phyloP scores from a whole-genome alignment of 164 flowering plant species.

The Buxus sempervirens region DNA sequence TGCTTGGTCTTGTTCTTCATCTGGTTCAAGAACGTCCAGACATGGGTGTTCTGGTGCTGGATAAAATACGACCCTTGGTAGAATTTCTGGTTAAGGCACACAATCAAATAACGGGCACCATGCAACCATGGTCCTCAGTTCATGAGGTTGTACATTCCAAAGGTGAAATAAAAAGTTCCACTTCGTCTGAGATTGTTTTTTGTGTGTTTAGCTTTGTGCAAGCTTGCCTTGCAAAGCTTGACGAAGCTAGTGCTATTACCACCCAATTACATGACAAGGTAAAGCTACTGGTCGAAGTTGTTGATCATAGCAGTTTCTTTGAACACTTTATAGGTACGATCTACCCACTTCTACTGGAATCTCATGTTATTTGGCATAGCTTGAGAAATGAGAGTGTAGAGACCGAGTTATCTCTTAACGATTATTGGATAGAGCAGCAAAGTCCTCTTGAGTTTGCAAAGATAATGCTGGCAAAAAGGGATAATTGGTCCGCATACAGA shows the following conservation, averaged over 20 bases:
- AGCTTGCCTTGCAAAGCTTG: conserved; percentile 39
- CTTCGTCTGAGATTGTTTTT: conserved; percentile 29
- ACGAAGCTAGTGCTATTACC: conserved; percentile 29
- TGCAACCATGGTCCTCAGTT: conserved; percentile 10
- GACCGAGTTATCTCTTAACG: conserved; percentile 9
- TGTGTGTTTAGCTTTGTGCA: conserved; percentile 37
- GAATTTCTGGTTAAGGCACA: conserved; percentile 24
- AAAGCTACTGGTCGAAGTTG: conserved; percentile 30
- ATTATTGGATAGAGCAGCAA: conserved; percentile 37
- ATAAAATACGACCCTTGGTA: conserved; percentile 30
- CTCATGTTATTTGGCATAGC: conserved; percentile 22
- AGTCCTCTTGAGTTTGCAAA: conserved; percentile 33
- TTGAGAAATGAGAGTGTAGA: conserved; percentile 8
- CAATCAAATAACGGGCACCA: conserved; percentile 6
- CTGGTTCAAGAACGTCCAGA: conserved; percentile 39
- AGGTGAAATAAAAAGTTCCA: conserved; percentile 14
- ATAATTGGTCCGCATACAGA: conserved; percentile 61
- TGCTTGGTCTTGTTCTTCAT: conserved; percentile 35
- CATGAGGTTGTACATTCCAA: conserved; percentile 10
- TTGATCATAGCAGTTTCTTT: conserved; percentile 28
- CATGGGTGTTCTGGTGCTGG: conserved; percentile 37
- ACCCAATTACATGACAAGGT: conserved; percentile 29
- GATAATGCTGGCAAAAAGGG: conserved; percentile 30
- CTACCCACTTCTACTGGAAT: conserved; percentile 37
- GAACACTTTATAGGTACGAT: conserved; percentile 25